Base-by-base conservation (phyloP, 768 basidiomycete genomes). In the Kwoniella pini region DNA sequence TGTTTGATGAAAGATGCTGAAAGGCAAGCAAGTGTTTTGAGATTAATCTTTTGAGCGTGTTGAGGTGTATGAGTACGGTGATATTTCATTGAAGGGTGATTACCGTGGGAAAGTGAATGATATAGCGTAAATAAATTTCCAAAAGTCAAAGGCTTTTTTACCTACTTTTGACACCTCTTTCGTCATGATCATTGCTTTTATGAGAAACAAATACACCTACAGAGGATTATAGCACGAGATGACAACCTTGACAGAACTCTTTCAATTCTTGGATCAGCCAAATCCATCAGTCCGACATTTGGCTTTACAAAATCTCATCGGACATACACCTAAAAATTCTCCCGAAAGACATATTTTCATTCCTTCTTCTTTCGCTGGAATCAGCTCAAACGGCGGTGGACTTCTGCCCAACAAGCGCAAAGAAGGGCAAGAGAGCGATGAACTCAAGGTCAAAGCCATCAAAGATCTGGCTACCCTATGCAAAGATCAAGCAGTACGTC, bases 211-310 rank as follows among this genome's bases (percentile, higher is more conserved):
- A 42, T 12, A 12, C 11, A 42, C 7, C n/a, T 10, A 38, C 51
- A 38, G 50, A 51, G 19, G 19, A 40, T 24, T n/a, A n/a, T n/a
- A n/a, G n/a, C n/a, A n/a, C 61, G 68, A 13, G 7, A 78, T 78
- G 77, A 48, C 75, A 4, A 68, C 67, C 0, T 70, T 80, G 19
- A 62, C 65, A n/a, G 78, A 96, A 86, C 85, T 97, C 22, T 78
- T 92, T 12, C 86, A 84, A 2, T 98, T 98, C 75, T 79, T 98
- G 52, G 85, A 87, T 67, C 91, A 94, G 65, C 84, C 83, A 60
- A 95, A 94, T 68, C 90, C 89, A 0, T 86, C 91, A 71, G 94
- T 89, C 19, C 85, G 95, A 44, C 87, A 88, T 70, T 83, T 96
- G 59, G 91, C 95, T 3, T 82, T 98, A 6, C 83, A 86, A 42